Base-by-base conservation (phyloP, 31 red algal species). In the Porphyra umbilicalis region DNA sequence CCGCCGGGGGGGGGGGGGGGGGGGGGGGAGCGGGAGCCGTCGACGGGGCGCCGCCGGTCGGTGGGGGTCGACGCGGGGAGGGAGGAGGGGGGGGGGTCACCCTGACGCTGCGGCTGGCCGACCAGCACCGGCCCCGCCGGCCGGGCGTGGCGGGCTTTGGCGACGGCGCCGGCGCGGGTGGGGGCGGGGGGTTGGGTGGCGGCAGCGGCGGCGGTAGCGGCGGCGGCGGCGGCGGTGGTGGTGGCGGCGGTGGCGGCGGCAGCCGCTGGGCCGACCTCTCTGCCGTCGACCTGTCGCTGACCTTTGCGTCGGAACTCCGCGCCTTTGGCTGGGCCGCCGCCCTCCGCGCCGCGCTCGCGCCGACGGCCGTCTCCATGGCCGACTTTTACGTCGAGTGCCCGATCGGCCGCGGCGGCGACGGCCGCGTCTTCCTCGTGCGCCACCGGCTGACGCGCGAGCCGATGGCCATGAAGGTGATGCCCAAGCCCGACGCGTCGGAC, bases 391-490 rank as follows among this genome's bases (percentile, higher is more conserved):
- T 93, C 75, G 37, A 95, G 90, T 82, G 85, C 9, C 83, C 90
- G 86, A 87, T 98, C n/a, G 96, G 96, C 25, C 93, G 95, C 78
- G 96, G 96, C 33, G 96, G 88, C 15, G 89, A 87, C 82, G 96
- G 96, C 0, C 79, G 91, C 13, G 96, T 98, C 13, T 98, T 93
- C 71, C 78, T 98, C 5, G 96, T 98, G 20, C 83, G 89, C 78
- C 86, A 93, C 79, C 81, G 82, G 32, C 57, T 86, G 44, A 98
- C 83, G 75, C 84, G 79, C 32, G 91, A 98, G 86, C 86, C 82
- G 37, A 75, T 91, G 25, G 96, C 96, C 33, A 91, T 98, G 74
- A 98, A 98, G 79, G 96, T 98, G 35, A 90, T 98, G 39, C 88
- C 91, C 81, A 98, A 98, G 82, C 88, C 84, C 78, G 87, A 84